Base-by-base conservation (phyloP, 2,329 filamentous ascomycete species). In the Penicillium freii region DNA sequence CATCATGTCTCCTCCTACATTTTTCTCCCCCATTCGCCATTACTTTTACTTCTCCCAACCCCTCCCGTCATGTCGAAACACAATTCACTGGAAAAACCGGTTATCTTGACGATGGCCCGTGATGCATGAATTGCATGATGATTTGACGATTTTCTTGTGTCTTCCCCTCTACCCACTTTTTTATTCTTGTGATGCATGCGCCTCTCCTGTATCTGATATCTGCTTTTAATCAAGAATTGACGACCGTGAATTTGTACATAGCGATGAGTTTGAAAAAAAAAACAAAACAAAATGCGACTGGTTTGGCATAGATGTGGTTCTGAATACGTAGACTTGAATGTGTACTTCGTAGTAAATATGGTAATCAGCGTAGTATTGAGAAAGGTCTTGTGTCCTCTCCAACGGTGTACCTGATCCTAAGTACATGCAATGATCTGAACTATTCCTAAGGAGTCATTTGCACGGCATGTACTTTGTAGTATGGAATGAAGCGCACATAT, bases 211-310 rank as follows among this genome's bases (percentile, higher is more conserved):
- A 63, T 62, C 48, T 62, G 59, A 62, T 65, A 65, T 59, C 61
- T 63, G 57, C 49, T 56, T 58, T 63, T 64, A 62, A 66, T 64
- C 62, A 66, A 64, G 59, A 51, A 61, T 60, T 60, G 43, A 63
- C 57, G 61, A 61, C 61, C 62, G 51, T 55, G 43, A 40, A 49
- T 57, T 33, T 66, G 63, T 63, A 66, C 48, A 66, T 63, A 63
- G 52, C 52, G 44, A 54, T 56, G 47, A 63, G 55, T 59, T 59
- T 52, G 25, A 5, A 55, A 5, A 55, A n/a, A n/a, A n/a, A n/a
- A n/a, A n/a, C n/a, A n/a, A n/a, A 52, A 60, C 33, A 54, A 57
- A 63, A 60, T 61, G 56, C 50, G 54, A 61, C 55, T 62, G 52
- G 60, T 54, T 60, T 59, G 49, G 51, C 42, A 58, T 64, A 64